These are phyloP conservation scores for Kwoniella sp. DNA, from an alignment of 768 basidiomycete species.

Conservation along the genomic window DNA sequence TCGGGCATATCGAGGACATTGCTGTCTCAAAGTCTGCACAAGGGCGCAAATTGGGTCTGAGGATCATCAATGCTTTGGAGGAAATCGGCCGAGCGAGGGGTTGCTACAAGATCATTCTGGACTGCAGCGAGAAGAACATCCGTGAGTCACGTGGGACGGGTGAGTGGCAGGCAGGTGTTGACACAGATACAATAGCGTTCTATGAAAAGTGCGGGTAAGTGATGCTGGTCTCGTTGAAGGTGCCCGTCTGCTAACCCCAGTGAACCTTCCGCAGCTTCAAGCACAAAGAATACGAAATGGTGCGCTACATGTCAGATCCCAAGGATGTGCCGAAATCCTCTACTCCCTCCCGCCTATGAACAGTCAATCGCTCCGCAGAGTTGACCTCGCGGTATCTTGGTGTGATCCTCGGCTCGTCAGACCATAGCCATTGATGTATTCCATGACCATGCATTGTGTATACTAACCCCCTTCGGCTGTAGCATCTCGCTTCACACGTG, in stretches of 20 bases:
- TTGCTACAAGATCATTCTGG: conserved; percentile 95
- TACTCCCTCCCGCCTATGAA: conserved; percentile 5
- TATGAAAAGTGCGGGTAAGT: conserved; percentile 75
- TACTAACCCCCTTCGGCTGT: no score
- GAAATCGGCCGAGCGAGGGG: conserved; percentile 70
- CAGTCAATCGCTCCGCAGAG: no score
- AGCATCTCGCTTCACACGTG: no score
- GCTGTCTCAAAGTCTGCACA: conserved; percentile 82
- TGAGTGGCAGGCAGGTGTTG: not conserved
- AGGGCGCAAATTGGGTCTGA: conserved; percentile 84
- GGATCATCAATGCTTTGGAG: conserved; percentile 80
- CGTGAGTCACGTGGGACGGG: conserved; percentile 64
- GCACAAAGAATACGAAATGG: conserved; percentile 94
- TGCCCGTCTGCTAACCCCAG: not conserved
- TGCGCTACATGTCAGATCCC: conserved; percentile 41
- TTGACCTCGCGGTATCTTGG: no score
- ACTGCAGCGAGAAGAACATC: conserved; percentile 85
- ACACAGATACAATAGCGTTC: conserved; percentile 63
- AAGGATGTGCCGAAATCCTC: conserved; percentile 8
- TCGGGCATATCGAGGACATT: conserved; percentile 97
- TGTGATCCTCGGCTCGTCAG: no score
- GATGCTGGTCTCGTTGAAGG: not conserved
- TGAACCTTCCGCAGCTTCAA: conserved; percentile 49
- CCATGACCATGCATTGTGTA: no score
- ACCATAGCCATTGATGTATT: no score